Evolutionary conservation across 345 rosid species (phyloP).

Genomic region (Aethionema arabicum): DNA sequence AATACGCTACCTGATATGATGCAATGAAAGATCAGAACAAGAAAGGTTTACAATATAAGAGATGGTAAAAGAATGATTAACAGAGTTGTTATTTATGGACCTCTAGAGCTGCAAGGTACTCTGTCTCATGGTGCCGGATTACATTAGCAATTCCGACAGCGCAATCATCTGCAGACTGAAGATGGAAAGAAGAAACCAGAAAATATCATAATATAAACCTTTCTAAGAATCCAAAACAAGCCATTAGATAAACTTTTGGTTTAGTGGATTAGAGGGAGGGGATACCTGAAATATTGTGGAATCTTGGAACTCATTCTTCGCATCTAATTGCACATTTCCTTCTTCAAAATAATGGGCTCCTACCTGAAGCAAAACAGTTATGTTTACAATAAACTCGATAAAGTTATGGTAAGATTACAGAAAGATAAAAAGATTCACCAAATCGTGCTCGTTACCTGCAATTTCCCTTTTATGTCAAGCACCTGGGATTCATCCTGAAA

Average conservation of each 20-base stretch:
- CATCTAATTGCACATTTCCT: slow-evolving; percentile 97
- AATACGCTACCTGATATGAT: slow-evolving; percentile 73
- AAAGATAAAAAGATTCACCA: neutral
- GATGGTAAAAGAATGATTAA: neutral
- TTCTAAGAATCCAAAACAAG: neutral
- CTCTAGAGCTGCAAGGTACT: slow-evolving; percentile 88
- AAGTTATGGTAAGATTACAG: slow-evolving; percentile 9
- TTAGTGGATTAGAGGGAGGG: slow-evolving; percentile 1
- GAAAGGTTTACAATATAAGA: slow-evolving; percentile 6
- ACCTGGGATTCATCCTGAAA: slow-evolving; percentile 76
- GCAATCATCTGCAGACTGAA: slow-evolving; percentile 84
- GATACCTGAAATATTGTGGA: slow-evolving; percentile 83
- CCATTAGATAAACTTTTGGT: neutral
- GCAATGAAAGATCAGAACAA: neutral
- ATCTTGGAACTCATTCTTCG: slow-evolving; percentile 81
- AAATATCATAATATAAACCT: neutral
- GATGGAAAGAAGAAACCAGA: slow-evolving; percentile 27
- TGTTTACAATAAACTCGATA: slow-evolving; percentile 6
- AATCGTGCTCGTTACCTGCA: slow-evolving; percentile 56
- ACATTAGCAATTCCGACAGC: slow-evolving; percentile 65
- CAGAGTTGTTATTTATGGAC: slow-evolving; percentile 38
- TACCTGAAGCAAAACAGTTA: slow-evolving; percentile 50
- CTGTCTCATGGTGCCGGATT: slow-evolving; percentile 86
- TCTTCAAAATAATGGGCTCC: slow-evolving; percentile 98
- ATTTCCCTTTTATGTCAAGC: slow-evolving; percentile 68